phyloP scores from a whole-genome alignment of 2,329 filamentous ascomycete species.

The Cephalotrichum gorgonifer region DNA sequence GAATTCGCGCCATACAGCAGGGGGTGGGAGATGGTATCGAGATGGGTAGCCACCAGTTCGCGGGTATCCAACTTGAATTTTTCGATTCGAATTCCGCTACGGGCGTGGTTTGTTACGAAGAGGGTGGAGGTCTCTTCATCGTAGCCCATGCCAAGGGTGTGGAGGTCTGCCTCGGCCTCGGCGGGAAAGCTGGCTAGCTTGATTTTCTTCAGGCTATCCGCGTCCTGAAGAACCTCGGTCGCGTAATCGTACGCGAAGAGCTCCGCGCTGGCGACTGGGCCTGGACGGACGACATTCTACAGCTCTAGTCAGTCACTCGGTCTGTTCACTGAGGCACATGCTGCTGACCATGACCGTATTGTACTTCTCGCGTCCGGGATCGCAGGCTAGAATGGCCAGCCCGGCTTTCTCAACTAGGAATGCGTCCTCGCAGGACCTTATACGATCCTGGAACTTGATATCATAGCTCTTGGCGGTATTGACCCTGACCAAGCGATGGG shows the following conservation, averaged over 20 bases:
- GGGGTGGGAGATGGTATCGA: slow-evolving; percentile 22
- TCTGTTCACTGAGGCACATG: neutral
- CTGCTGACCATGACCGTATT: slow-evolving; percentile 28
- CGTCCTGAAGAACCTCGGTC: slow-evolving; percentile 6
- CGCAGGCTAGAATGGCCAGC: slow-evolving; percentile 25
- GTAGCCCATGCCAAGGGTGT: slow-evolving; percentile 27
- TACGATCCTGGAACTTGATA: slow-evolving; percentile 23
- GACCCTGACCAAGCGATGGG: neutral
- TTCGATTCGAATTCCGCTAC: slow-evolving; percentile 24
- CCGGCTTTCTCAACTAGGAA: slow-evolving; percentile 22
- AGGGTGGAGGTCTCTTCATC: slow-evolving; percentile 22
- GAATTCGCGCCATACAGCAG: slow-evolving; percentile 28
- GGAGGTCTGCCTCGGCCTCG: slow-evolving; percentile 22
- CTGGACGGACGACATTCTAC: slow-evolving; percentile 14
- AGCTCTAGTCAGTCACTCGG: neutral
- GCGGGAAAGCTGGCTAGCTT: slow-evolving; percentile 12
- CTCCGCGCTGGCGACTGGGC: neutral
- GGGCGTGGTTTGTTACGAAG: slow-evolving; percentile 25
- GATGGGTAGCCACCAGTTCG: neutral
- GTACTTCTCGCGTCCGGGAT: slow-evolving; percentile 26
- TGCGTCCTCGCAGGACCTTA: slow-evolving; percentile 29
- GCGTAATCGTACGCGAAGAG: slow-evolving; percentile 27
- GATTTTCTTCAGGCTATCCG: slow-evolving; percentile 13
- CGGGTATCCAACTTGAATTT: slow-evolving; percentile 26
- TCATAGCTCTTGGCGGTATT: slow-evolving; percentile 5